Conservation (phyloP, 2,329 filamentous ascomycete species). For the Phyllosticta citribraziliensis region DNA sequence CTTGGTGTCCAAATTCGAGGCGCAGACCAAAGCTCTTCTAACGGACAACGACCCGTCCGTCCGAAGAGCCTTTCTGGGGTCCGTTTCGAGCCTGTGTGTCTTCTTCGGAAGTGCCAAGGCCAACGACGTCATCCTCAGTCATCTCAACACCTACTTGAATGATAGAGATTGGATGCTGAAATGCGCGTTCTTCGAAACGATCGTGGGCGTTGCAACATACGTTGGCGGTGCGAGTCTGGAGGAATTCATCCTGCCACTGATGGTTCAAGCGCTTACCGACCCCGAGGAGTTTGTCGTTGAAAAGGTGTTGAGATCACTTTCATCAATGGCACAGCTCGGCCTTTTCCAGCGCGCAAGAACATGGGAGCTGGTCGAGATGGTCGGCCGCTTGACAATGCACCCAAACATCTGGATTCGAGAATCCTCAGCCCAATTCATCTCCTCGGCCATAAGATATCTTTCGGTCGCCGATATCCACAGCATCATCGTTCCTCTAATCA, state of each 20-base stretch:
- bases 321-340: conserved; percentile 78
- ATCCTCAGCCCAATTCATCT: conserved; percentile 74
- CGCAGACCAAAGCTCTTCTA: conserved; percentile 78
- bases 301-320: conserved; percentile 76
- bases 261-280: conserved; percentile 90
- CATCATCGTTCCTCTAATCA: conserved; percentile 69
- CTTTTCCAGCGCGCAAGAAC: conserved; percentile 74
- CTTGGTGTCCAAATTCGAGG: conserved; percentile 73
- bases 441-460: conserved; percentile 64
- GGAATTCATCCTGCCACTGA: conserved; percentile 88
- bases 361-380: conserved; percentile 79
- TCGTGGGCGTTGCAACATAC: conserved; percentile 85
- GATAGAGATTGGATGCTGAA: conserved; percentile 95
- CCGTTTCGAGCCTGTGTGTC: conserved; percentile 83
- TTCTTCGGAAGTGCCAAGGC: conserved; percentile 90
- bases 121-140: conserved; percentile 91
- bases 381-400: conserved; percentile 80
- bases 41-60: conserved; percentile 82
- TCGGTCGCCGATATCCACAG: conserved; percentile 74
- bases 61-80: conserved; percentile 80
- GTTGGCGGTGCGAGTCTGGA: conserved; percentile 83
- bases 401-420: conserved; percentile 94
- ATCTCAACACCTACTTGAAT: conserved; percentile 94
- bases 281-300: conserved; percentile 91
- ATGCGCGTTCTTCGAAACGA: conserved; percentile 91